Evolutionary conservation across 306 rosid species (phyloP).

Genomic region (Rosa persica): DNA sequence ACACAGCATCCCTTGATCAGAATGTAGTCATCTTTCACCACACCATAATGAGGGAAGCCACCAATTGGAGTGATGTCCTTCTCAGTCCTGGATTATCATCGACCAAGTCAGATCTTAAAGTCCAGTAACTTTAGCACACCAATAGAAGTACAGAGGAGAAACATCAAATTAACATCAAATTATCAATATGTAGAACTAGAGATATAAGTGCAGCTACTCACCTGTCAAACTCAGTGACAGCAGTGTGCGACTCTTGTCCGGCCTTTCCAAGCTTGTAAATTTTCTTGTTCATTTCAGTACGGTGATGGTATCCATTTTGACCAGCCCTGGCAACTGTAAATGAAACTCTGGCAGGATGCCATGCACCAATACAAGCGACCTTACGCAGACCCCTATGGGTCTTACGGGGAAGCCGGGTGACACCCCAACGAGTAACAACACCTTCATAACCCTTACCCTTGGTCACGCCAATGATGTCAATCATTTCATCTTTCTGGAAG

Average conservation of each 20-base stretch:
- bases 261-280: constrained; percentile 69
- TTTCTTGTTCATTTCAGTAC: constrained; percentile 85
- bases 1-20: constrained; percentile 77
- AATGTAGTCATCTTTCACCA: constrained; percentile 70
- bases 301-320: constrained; percentile 86
- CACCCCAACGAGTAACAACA: constrained; percentile 93
- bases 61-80: constrained; percentile 86
- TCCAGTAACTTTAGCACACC: no score
- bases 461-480: constrained; percentile 81
- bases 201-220: constrained; percentile 4
- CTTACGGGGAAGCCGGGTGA: constrained; percentile 86
- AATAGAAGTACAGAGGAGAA: not conserved
- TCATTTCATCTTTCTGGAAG: constrained; percentile 92
- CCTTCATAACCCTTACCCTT: constrained; percentile 94
- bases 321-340: constrained; percentile 94
- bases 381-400: constrained; percentile 88
- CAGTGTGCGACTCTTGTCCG: constrained; percentile 62
- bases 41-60: constrained; percentile 89
- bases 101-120: not conserved
- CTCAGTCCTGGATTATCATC: constrained; percentile 65
- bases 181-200: not conserved
- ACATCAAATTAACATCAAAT: not conserved
- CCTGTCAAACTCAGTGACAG: constrained; percentile 77
- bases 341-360: constrained; percentile 95
- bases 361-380: constrained; percentile 95